These are phyloP conservation scores for Incumbomyces lentus DNA, from an alignment of 2,329 filamentous ascomycete species.

Conservation along the genomic window DNA sequence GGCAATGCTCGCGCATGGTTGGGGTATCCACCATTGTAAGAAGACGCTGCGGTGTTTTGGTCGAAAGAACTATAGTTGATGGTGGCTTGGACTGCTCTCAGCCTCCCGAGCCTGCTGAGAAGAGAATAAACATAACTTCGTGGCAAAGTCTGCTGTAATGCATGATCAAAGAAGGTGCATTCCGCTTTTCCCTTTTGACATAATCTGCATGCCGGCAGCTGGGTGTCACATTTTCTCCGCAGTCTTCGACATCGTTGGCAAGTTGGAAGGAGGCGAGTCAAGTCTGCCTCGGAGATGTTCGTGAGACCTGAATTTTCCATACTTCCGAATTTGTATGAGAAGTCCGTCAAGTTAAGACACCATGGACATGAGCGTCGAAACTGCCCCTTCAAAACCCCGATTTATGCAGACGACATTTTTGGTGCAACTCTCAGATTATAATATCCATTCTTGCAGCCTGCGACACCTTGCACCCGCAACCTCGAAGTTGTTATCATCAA, in stretches of 20 bases:
- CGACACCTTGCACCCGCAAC: neutral
- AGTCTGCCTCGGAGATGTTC: slow-evolving; percentile 22
- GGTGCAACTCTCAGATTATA: too few species aligned
- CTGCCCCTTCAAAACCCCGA: too few species aligned
- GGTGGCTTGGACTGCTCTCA: slow-evolving; percentile 17
- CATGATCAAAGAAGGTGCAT: slow-evolving; percentile 24
- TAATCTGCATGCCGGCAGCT: slow-evolving; percentile 21
- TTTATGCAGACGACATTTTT: too few species aligned
- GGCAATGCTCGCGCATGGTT: neutral
- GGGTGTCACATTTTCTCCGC: slow-evolving; percentile 22
- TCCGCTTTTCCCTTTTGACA: slow-evolving; percentile 24
- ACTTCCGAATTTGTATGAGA: neutral
- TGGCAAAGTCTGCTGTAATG: slow-evolving; percentile 21
- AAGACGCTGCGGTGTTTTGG: slow-evolving; percentile 10
- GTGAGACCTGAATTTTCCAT: slow-evolving; percentile 13
- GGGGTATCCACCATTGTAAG: neutral
- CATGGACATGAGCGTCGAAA: slow-evolving; percentile 5
- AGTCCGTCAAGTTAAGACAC: slow-evolving; percentile 3
- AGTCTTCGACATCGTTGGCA: slow-evolving; percentile 22
- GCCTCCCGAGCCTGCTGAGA: slow-evolving; percentile 17
- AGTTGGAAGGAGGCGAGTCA: slow-evolving; percentile 21
- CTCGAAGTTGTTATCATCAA: slow-evolving; percentile 2
- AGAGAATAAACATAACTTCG: slow-evolving; percentile 22
- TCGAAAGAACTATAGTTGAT: slow-evolving; percentile 14
- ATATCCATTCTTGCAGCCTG: too few species aligned